Evolutionary conservation across 2,329 filamentous ascomycete genomes (phyloP).

Genomic region (Epichloe elymi): DNA sequence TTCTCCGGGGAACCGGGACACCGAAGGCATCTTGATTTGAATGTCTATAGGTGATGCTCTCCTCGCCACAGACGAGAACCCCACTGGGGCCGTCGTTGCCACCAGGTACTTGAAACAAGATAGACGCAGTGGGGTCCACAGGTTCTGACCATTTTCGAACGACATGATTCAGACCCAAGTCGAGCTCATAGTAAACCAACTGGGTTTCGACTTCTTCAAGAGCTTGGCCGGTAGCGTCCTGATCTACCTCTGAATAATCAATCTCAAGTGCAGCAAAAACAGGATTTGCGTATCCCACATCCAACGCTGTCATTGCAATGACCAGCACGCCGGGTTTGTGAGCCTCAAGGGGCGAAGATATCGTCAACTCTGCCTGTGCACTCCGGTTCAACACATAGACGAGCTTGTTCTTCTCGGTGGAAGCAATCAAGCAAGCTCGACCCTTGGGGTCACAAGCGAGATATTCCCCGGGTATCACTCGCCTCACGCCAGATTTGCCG

Average conservation of each 20-base stretch:
- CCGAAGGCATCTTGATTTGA: constrained; percentile 85
- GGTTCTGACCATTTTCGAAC: constrained; percentile 93
- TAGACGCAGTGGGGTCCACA: constrained; percentile 77
- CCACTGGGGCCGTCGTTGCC: constrained; percentile 89
- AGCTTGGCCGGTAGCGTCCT: constrained; percentile 77
- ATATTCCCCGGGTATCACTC: constrained; percentile 96
- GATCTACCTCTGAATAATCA: constrained; percentile 82
- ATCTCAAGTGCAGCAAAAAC: constrained; percentile 92
- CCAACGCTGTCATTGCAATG: constrained; percentile 73
- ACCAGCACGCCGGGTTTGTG: constrained; percentile 88
- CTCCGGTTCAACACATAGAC: constrained; percentile 97
- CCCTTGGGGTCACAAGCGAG: constrained; percentile 92
- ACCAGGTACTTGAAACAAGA: constrained; percentile 90
- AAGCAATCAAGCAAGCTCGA: constrained; percentile 85
- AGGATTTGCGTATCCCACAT: constrained; percentile 94
- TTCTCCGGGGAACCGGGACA: constrained; percentile 75
- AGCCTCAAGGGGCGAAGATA: constrained; percentile 91
- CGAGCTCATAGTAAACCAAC: constrained; percentile 93
- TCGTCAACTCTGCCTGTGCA: constrained; percentile 85
- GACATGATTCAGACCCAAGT: constrained; percentile 92
- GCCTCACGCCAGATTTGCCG: constrained; percentile 87
- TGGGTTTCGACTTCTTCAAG: constrained; percentile 74
- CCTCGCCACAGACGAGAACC: constrained; percentile 86
- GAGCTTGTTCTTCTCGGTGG: constrained; percentile 97
- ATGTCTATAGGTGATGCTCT: constrained; percentile 93